Conservation (phyloP, 306 rosid genomes). For the Mimosa pudica region DNA sequence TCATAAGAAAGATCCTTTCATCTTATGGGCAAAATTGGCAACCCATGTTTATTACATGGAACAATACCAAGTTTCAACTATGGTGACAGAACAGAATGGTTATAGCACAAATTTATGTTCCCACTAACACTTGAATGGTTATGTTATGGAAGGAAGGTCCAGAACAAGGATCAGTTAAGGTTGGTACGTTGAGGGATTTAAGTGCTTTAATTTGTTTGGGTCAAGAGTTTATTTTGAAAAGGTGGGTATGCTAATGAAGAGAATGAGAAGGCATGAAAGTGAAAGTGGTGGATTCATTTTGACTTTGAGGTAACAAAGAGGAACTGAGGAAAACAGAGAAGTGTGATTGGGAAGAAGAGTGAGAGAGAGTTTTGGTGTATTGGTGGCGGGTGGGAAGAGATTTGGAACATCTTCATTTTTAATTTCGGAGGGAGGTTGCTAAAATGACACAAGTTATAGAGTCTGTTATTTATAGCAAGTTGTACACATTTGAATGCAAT, state of each 20-base stretch:
- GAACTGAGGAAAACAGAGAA: slow-evolving; percentile 36
- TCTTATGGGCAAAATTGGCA: slow-evolving; percentile 76
- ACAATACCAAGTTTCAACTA: slow-evolving; percentile 79
- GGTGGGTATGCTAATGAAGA: not conserved
- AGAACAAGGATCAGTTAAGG: slow-evolving; percentile 64
- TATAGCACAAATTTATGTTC: slow-evolving; percentile 75
- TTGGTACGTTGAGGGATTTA: slow-evolving; percentile 79
- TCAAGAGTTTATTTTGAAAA: slow-evolving; percentile 50
- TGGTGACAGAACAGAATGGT: slow-evolving; percentile 64
- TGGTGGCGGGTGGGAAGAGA: not conserved
- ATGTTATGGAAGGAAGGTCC: slow-evolving; percentile 42
- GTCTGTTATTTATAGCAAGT: not conserved
- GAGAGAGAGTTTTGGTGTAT: not conserved
- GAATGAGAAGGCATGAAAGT: slow-evolving; percentile 4
- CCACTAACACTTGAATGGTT: slow-evolving; percentile 53
- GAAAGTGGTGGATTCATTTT: not conserved
- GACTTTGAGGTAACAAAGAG: slow-evolving; percentile 14
- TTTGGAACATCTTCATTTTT: not conserved
- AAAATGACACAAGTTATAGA: not conserved
- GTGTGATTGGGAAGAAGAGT: not conserved
- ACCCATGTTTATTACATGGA: slow-evolving; percentile 77
- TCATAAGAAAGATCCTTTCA: slow-evolving; percentile 48
- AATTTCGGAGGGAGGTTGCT: not conserved
- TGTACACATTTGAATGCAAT: not conserved
- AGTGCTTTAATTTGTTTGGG: slow-evolving; percentile 76